Conservation (phyloP, 2,329 filamentous ascomycete species). For the Fusarium humuli region DNA sequence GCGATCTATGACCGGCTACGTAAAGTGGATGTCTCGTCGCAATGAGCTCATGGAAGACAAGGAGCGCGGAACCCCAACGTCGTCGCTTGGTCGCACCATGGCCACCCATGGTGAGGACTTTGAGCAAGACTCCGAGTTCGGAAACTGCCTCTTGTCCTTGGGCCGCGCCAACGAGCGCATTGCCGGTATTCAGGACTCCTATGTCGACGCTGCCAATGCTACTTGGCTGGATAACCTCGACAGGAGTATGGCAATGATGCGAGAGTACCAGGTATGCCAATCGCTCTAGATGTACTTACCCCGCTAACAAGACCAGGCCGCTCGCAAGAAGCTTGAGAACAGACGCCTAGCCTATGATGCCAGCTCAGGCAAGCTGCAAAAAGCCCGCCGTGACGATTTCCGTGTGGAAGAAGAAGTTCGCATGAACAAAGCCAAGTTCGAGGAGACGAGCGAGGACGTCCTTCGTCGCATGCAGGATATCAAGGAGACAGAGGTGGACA, state of each 20-base stretch:
- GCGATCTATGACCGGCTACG: conserved; percentile 83
- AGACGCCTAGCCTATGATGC: conserved; percentile 92
- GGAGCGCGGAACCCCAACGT: conserved; percentile 85
- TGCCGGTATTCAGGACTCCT: conserved; percentile 85
- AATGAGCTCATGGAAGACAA: conserved; percentile 83
- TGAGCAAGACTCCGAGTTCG: conserved; percentile 89
- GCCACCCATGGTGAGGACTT: conserved; percentile 92
- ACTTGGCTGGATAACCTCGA: conserved; percentile 95
- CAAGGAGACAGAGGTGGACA: conserved; percentile 89
- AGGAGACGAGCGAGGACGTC: conserved; percentile 94
- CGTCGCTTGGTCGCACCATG: conserved; percentile 86
- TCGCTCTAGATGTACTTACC: background rate
- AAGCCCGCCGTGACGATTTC: conserved; percentile 93
- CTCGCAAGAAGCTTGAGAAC: conserved; percentile 93
- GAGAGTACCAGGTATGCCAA: conserved; percentile 86
- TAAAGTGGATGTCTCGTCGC: conserved; percentile 88
- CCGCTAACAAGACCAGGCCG: conserved; percentile 60
- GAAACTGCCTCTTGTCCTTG: conserved; percentile 81
- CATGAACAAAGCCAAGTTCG: conserved; percentile 92
- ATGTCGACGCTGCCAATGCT: conserved; percentile 79
- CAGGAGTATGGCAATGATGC: conserved; percentile 91
- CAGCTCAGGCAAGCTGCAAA: conserved; percentile 89
- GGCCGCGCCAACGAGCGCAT: conserved; percentile 90
- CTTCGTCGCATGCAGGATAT: conserved; percentile 94
- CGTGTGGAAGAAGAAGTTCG: conserved; percentile 92